phyloP scores from a whole-genome alignment of 345 rosid genomes.

The Xanthoceras sorbifolium region DNA sequence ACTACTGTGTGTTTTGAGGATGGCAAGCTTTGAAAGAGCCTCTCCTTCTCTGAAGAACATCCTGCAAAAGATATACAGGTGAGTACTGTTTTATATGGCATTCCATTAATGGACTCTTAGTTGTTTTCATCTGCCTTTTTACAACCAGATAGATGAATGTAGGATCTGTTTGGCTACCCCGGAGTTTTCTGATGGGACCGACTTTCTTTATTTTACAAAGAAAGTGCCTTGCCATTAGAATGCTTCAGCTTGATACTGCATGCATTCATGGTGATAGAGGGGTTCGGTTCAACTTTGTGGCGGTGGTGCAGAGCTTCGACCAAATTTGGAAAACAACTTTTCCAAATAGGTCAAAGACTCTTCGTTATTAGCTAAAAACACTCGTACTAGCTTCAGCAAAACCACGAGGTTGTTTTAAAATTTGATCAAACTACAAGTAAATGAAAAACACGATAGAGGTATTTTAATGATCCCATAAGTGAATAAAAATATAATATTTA shows the following conservation, averaged over 20 bases:
- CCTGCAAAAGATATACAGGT: slow-evolving; percentile 48
- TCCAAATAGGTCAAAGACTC: no score
- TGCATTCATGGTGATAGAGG: not conserved
- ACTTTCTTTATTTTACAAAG: not conserved
- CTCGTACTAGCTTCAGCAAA: no score
- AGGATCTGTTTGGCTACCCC: not conserved
- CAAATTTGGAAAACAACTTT: no score
- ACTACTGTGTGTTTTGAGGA: not conserved
- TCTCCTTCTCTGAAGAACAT: slow-evolving; percentile 56
- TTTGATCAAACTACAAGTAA: no score
- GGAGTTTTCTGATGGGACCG: not conserved
- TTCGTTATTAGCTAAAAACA: no score
- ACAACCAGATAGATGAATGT: not conserved
- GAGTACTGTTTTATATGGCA: slow-evolving; percentile 2
- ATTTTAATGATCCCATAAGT: no score
- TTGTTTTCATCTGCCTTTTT: no score
- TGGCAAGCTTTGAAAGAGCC: slow-evolving; percentile 56
- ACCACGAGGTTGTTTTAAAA: no score
- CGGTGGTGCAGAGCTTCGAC: not conserved
- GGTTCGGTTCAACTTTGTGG: not conserved
- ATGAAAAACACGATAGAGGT: no score
- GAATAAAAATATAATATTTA: no score
- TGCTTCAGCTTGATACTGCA: not conserved
- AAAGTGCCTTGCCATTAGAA: not conserved
- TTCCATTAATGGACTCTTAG: not conserved